Percentiles rank a stretch among this genome's conserved stretches.
phyloP scores from a whole-genome alignment of 176 grass and related monocot species.

The Musa itinerans region DNA sequence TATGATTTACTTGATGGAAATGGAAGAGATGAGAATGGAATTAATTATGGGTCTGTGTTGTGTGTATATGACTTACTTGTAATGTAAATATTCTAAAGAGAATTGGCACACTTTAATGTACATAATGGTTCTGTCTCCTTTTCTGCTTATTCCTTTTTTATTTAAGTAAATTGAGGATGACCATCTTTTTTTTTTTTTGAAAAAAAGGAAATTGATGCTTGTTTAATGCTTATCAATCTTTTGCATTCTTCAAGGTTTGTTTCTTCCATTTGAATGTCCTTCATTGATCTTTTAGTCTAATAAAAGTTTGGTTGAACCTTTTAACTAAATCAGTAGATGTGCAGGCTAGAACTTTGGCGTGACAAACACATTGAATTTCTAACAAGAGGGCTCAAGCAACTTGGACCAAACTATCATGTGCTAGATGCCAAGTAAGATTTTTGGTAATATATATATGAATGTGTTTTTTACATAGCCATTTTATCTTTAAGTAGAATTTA shows the following conservation, averaged over 20 bases:
- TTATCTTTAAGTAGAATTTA: background rate
- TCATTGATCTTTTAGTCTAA: too few relatives aligned
- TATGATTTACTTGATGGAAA: too few relatives aligned
- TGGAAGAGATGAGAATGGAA: too few relatives aligned
- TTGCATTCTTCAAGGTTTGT: background rate
- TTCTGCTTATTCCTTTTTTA: too few relatives aligned
- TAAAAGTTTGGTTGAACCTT: background rate
- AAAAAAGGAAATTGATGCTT: background rate
- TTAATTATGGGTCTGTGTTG: too few relatives aligned
- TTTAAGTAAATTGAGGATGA: too few relatives aligned
- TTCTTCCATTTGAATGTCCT: background rate
- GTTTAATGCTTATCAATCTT: background rate
- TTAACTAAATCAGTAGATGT: conserved; percentile 3
- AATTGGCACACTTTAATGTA: too few relatives aligned
- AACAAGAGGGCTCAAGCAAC: conserved; percentile 44
- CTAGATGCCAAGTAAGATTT: conserved; percentile 70
- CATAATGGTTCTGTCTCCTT: too few relatives aligned
- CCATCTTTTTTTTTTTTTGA: too few relatives aligned
- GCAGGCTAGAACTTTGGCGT: conserved; percentile 69
- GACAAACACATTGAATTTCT: conserved; percentile 68
- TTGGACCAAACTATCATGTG: conserved; percentile 55
- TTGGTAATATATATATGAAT: conserved; percentile 2
- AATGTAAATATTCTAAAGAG: too few relatives aligned
- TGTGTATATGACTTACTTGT: too few relatives aligned
- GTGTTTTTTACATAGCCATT: background rate